Percentiles rank a stretch among this genome's conserved stretches.
Evolutionary conservation across 2,329 filamentous ascomycete genomes (phyloP).

Genomic region (Fusarium brevicatenulatum): DNA sequence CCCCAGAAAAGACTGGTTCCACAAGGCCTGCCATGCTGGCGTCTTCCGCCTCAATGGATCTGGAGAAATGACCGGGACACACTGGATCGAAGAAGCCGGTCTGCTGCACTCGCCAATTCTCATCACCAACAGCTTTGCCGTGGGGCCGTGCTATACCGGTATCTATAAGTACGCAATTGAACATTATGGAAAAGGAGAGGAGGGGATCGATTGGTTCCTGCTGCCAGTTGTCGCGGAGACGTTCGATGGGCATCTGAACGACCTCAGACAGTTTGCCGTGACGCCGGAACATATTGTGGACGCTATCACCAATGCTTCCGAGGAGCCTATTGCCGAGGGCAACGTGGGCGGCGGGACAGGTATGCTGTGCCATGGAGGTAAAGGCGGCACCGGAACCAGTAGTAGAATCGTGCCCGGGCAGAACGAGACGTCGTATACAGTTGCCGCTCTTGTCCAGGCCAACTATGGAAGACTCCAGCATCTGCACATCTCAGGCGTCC

Average conservation of each 20-base stretch:
- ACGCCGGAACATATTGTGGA: neutral
- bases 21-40: neutral
- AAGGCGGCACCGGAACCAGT: neutral
- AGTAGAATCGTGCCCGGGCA: neutral
- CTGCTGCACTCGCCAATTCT: neutral
- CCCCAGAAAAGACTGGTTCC: neutral
- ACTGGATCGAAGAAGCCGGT: neutral
- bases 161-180: neutral
- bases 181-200: neutral
- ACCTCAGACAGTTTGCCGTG: neutral
- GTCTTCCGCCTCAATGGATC: neutral
- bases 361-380: neutral
- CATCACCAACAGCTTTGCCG: neutral
- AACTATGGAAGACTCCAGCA: neutral
- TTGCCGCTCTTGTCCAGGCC: neutral
- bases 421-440: accelerated
- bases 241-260: neutral
- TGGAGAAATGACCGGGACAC: neutral
- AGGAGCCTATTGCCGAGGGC: neutral
- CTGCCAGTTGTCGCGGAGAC: neutral
- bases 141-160: neutral
- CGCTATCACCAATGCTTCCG: neutral
- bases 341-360: neutral
- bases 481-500: neutral
- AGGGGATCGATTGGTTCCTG: neutral